phyloP scores from a whole-genome alignment of 2,329 filamentous ascomycete species.

The Phoma sp. region DNA sequence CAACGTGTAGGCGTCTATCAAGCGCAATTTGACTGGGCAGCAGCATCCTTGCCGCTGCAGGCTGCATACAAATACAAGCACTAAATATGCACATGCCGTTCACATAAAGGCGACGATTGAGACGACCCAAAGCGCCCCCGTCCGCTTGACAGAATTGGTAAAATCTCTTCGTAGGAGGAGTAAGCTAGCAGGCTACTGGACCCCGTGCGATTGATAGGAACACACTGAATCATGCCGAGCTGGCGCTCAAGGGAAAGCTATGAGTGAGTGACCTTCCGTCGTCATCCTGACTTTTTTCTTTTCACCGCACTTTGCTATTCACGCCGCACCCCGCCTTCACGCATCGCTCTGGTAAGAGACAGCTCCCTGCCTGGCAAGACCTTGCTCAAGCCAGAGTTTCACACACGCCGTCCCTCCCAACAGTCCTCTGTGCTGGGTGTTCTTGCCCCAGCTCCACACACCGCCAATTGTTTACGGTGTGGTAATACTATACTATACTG shows the following conservation, averaged over 20 bases:
- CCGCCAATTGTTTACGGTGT: conserved; percentile 19
- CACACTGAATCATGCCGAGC: conserved; percentile 45
- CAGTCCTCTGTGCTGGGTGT: conserved; percentile 1
- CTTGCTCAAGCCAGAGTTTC: conserved; percentile 8
- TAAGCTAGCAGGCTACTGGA: conserved; percentile 30
- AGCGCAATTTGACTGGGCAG: conserved; percentile 17
- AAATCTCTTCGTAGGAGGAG: conserved; percentile 24
- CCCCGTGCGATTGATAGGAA: conserved; percentile 21
- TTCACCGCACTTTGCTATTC: conserved; percentile 23
- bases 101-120: conserved; percentile 32
- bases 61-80: conserved; percentile 24
- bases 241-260: conserved; percentile 49
- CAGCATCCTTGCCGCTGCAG: conserved; percentile 18
- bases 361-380: conserved; percentile 1
- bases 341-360: conserved; percentile 20
- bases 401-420: not conserved
- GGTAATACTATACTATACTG: conserved; percentile 13
- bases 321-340: conserved; percentile 8
- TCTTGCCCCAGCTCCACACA: conserved; percentile 5
- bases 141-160: conserved; percentile 29
- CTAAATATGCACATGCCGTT: conserved; percentile 28
- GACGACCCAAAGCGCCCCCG: conserved; percentile 15
- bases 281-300: conserved; percentile 19
- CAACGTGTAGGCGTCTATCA: conserved; percentile 16
- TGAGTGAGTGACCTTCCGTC: conserved; percentile 42